Base-by-base conservation (phyloP, 2,329 filamentous ascomycete genomes). In the Aspergillus costaricaensis region DNA sequence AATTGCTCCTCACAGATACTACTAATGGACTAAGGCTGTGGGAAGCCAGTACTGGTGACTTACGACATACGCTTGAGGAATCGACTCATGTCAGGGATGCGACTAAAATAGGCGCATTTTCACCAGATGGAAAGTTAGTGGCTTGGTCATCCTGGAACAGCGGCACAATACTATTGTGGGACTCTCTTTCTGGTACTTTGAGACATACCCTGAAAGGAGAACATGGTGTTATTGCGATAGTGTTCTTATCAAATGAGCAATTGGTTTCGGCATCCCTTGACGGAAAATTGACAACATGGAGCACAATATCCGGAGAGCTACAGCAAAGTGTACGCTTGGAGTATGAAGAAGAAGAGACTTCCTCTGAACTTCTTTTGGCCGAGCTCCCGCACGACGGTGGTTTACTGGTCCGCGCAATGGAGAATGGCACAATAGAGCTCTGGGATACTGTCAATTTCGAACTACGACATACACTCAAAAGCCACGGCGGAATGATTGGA, bases 401-500 rank as follows among this genome's bases (percentile, higher is more conserved):
- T 32, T 2, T 32, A 32, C 30, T 32, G 10, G 30, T 2, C 4
- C 0, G 4, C 30, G 2, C 10, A 10, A 10, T 12, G 10, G 1
- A 32, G 8, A 4, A 32, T 32, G 30, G 10, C 30, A 14, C 10
- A 32, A 32, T 12, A 32, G 10, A 32, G 10, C 9, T 32, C 10
- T 32, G 30, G 30, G 30, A 32, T 32, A 32, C 10, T 12, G 4
- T 4, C 4, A 32, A 32, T 10, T 3, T 10, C 30, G 4, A 32
- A 32, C 0, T 5, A 14, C 10, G 53, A 60, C 17, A 10, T n/a
- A 5, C 7, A n/a, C 15, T 43, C 2, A 19, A 21, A 1, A 19
- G 17, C 2, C 17, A 12, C 0, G 4, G n/a, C 10, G 4, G 1
- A 12, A 19, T 4, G 7, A 5, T 17, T 17, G 0, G 4, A 1